These are phyloP conservation scores for Ceratocystis colombiana DNA, from an alignment of 2,329 filamentous ascomycete species.

Conservation along the genomic window DNA sequence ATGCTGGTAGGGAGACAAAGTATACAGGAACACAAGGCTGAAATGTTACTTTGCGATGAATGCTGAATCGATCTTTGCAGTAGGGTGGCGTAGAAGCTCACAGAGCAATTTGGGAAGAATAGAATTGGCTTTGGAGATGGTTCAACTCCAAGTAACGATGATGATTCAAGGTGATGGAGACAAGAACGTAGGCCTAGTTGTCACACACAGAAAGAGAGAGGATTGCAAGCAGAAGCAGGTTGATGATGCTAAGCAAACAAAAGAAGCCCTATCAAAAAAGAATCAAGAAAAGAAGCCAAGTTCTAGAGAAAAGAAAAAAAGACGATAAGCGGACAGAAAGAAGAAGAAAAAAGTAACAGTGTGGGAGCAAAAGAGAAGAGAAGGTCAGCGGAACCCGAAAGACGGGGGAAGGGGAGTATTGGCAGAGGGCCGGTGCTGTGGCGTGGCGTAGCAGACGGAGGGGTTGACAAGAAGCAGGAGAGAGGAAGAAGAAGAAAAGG, in stretches of 20 bases:
- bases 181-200: neutral
- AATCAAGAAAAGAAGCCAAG: slow-evolving; percentile 14
- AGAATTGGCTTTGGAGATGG: neutral
- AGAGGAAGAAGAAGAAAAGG: slow-evolving; percentile 17
- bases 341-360: slow-evolving; percentile 24
- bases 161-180: neutral
- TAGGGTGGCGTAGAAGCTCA: neutral
- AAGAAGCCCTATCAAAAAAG: slow-evolving; percentile 5
- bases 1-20: neutral
- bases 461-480: slow-evolving; percentile 23
- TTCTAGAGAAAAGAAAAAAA: slow-evolving; percentile 12
- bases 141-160: neutral
- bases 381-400: slow-evolving; percentile 24
- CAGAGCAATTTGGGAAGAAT: neutral
- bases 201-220: neutral
- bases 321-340: slow-evolving; percentile 18
- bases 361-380: slow-evolving; percentile 22
- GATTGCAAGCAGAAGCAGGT: slow-evolving; percentile 3
- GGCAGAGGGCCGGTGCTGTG: slow-evolving; percentile 25
- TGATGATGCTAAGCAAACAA: slow-evolving; percentile 15
- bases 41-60: too few species aligned
- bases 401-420: slow-evolving; percentile 21
- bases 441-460: slow-evolving; percentile 19
- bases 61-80: neutral
- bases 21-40: neutral